Evolutionary conservation across 768 basidiomycete species (phyloP).

Genomic region (Polyporus arcularius): DNA sequence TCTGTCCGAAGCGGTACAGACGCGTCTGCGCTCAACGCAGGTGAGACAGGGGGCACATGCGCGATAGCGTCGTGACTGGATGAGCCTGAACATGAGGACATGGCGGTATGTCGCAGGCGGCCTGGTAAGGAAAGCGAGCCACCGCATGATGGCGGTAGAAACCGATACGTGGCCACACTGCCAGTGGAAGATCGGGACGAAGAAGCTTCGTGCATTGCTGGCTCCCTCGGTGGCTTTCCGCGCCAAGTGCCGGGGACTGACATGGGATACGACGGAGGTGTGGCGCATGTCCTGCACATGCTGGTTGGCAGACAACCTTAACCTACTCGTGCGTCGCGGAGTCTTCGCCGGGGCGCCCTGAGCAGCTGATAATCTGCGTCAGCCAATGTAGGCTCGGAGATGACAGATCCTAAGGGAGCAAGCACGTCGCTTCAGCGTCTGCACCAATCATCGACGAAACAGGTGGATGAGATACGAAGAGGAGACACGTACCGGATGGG

Average conservation of each 20-base stretch:
- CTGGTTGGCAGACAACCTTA: too few relatives aligned
- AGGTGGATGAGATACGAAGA: too few relatives aligned
- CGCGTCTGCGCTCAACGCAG: not conserved
- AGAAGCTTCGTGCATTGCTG: not conserved
- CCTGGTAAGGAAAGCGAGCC: not conserved
- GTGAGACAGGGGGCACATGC: slow-evolving; percentile 11
- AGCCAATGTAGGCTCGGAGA: too few relatives aligned
- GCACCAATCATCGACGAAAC: too few relatives aligned
- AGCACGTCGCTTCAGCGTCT: too few relatives aligned
- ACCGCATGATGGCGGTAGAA: slow-evolving; percentile 11
- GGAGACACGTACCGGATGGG: too few relatives aligned
- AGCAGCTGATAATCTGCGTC: too few relatives aligned
- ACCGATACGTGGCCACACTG: not conserved
- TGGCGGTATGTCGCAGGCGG: not conserved
- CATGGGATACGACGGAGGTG: not conserved
- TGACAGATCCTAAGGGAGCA: too few relatives aligned
- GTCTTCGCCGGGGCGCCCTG: too few relatives aligned
- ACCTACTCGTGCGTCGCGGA: too few relatives aligned
- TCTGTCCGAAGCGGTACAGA: not conserved
- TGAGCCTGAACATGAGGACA: slow-evolving; percentile 3
- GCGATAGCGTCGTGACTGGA: slow-evolving; percentile 6
- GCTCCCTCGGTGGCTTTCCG: not conserved
- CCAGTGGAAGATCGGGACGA: not conserved
- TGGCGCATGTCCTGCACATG: too few relatives aligned
- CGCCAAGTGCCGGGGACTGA: not conserved